Percentiles rank a stretch among this genome's conserved stretches.
Evolutionary conservation across 495 filamentous ascomycete genomes (phyloP).

Genomic region (Pseudevernia furfuracea): DNA sequence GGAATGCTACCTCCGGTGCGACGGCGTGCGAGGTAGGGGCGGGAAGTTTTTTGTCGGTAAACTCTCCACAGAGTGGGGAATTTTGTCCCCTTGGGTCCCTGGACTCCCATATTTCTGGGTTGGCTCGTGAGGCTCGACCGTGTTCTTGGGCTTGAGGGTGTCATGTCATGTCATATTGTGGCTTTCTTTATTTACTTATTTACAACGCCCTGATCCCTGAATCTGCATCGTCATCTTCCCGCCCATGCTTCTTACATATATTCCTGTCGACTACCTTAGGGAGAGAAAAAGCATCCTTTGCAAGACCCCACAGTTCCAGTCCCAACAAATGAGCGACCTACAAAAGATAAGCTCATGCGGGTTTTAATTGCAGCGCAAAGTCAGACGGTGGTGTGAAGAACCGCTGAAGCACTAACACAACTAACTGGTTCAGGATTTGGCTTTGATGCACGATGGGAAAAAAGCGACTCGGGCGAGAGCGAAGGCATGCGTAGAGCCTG

Average conservation of each 20-base stretch:
- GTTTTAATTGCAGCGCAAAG: not conserved
- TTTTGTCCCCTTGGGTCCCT: too few relatives aligned
- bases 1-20: not conserved
- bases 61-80: constrained; percentile 14
- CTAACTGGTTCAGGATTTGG: not conserved
- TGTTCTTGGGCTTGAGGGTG: not conserved
- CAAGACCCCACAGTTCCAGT: not conserved
- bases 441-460: not conserved
- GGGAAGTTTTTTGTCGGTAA: constrained; percentile 14
- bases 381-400: not conserved
- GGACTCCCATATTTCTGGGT: not conserved
- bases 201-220: not conserved
- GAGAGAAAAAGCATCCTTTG: too few relatives aligned
- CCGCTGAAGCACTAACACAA: not conserved
- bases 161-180: not conserved
- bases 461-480: too few relatives aligned
- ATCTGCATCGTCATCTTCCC: not conserved
- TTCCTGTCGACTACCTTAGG: too few relatives aligned
- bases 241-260: too few relatives aligned
- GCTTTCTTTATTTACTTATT: not conserved
- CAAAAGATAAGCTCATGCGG: not conserved
- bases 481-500: too few relatives aligned
- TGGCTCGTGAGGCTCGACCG: not conserved
- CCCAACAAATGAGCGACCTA: not conserved
- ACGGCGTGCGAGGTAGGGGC: constrained; percentile 7